Evolutionary conservation across 2,329 filamentous ascomycete genomes (phyloP).

Genomic region (Lasiodiplodia citricola): DNA sequence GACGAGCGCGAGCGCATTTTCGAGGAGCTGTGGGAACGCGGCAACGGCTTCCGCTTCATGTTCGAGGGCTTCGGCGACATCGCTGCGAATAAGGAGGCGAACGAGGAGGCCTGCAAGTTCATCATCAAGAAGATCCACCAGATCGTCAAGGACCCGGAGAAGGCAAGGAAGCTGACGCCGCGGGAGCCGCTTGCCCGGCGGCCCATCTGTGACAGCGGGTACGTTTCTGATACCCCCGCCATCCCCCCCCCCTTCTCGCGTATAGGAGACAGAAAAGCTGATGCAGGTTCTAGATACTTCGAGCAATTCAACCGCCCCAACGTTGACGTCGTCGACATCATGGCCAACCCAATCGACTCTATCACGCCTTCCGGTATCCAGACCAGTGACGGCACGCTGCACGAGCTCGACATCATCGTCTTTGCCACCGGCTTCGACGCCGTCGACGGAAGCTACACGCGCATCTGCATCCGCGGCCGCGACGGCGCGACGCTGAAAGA

Average conservation of each 20-base stretch:
- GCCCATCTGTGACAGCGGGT: conserved; percentile 32
- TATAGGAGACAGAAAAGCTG: too few species aligned
- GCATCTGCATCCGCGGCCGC: conserved; percentile 42
- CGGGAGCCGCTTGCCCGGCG: conserved; percentile 14
- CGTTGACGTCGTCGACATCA: conserved; percentile 53
- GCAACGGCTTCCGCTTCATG: conserved; percentile 40
- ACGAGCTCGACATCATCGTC: conserved; percentile 61
- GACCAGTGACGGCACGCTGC: conserved; percentile 53
- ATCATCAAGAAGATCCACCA: conserved; percentile 33
- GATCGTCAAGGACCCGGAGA: conserved; percentile 32
- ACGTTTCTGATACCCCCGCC: too few species aligned
- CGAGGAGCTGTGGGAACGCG: conserved; percentile 28
- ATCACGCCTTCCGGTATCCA: conserved; percentile 56
- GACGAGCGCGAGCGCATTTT: conserved; percentile 29
- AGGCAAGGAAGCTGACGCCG: conserved; percentile 31
- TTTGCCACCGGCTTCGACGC: conserved; percentile 51
- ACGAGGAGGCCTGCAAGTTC: conserved; percentile 35
- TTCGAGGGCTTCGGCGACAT: conserved; percentile 36
- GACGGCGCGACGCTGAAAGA: conserved; percentile 32
- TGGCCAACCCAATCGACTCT: conserved; percentile 47
- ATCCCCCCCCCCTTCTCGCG: too few species aligned
- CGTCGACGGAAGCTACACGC: conserved; percentile 42
- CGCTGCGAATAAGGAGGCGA: conserved; percentile 32
- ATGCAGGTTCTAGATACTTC: conserved; percentile 34
- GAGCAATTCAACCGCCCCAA: conserved; percentile 50